Evolutionary conservation across 2,329 filamentous ascomycete species (phyloP).

Genomic region (Fusarium virguliforme): DNA sequence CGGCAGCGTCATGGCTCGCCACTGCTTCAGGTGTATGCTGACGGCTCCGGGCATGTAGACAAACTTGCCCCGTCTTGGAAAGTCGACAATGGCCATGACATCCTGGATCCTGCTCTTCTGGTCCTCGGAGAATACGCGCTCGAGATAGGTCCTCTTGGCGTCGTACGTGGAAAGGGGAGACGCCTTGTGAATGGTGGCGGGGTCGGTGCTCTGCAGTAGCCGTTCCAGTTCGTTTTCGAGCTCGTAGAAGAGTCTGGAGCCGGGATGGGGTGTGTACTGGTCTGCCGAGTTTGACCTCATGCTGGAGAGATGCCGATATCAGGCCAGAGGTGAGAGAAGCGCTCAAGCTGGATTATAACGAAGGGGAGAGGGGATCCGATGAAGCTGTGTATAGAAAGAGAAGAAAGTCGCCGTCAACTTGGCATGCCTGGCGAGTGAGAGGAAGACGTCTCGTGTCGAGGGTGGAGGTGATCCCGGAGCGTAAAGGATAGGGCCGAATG

Average conservation of each 20-base stretch:
- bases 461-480: neutral
- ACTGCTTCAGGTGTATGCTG: neutral
- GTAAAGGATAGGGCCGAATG: neutral
- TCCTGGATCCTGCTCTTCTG: slow-evolving; percentile 3
- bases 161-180: neutral
- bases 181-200: neutral
- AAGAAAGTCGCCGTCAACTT: neutral
- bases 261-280: neutral
- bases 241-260: neutral
- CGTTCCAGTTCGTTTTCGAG: neutral
- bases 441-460: neutral
- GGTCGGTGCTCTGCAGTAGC: neutral
- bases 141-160: neutral
- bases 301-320: neutral
- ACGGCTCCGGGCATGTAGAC: neutral
- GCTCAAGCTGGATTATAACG: neutral
- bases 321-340: neutral
- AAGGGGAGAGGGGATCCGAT: neutral
- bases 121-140: neutral
- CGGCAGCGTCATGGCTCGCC: neutral
- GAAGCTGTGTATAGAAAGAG: neutral
- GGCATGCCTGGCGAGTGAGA: neutral
- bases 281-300: neutral
- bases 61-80: neutral
- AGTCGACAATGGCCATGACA: slow-evolving; percentile 19